These are phyloP conservation scores for Venturia asperata DNA, from an alignment of 2,329 filamentous ascomycete genomes.

Conservation along the genomic window DNA sequence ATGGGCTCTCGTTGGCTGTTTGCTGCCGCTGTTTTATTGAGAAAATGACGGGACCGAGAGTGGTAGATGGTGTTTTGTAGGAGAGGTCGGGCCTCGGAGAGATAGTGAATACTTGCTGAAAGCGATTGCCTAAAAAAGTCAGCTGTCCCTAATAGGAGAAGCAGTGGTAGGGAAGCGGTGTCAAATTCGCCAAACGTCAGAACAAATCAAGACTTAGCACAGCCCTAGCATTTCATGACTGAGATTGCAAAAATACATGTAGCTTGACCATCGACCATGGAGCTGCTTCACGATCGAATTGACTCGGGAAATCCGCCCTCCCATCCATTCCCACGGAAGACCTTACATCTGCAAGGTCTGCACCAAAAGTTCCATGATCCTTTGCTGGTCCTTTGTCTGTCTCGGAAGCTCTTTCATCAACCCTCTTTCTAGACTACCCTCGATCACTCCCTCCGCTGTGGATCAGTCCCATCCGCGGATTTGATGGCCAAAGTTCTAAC, in stretches of 20 bases:
- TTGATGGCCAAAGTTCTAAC: constrained; percentile 12
- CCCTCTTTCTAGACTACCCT: constrained; percentile 9
- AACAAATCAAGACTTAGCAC: background rate
- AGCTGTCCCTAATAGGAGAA: background rate
- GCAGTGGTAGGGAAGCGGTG: too few relatives aligned
- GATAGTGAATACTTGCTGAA: constrained; percentile 11
- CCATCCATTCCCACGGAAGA: background rate
- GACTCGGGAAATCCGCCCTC: background rate
- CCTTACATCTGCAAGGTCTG: constrained; percentile 15
- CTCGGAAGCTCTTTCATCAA: constrained; percentile 13
- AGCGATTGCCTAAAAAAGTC: constrained; percentile 7
- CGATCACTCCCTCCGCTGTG: background rate
- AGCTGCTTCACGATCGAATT: background rate
- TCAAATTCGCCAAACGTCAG: background rate
- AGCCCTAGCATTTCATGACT: background rate
- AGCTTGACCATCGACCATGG: background rate
- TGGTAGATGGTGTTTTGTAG: constrained; percentile 6
- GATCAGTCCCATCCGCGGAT: background rate
- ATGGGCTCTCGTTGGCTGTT: background rate
- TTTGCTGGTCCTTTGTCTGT: constrained; percentile 16
- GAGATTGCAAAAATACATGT: background rate
- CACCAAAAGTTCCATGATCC: constrained; percentile 15
- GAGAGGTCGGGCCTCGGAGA: background rate
- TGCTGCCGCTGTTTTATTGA: background rate
- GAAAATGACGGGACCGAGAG: constrained; percentile 12